phyloP scores from a whole-genome alignment of 2,329 filamentous ascomycete species.

The Phialophora verrucosa region DNA sequence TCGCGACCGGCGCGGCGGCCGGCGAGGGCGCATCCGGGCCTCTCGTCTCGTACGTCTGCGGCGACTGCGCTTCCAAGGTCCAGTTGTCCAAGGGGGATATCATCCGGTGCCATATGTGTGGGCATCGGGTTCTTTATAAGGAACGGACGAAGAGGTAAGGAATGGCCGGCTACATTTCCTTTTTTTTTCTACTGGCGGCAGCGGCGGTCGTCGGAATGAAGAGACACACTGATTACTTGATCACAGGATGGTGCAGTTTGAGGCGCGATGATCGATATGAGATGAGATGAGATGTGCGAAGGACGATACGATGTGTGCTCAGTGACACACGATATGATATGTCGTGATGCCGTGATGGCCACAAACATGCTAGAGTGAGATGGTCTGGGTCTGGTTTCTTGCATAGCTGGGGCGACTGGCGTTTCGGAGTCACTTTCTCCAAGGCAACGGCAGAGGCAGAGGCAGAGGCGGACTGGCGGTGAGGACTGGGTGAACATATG shows the following conservation, averaged over 20 bases:
- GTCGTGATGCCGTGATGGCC: not conserved
- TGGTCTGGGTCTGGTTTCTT: not conserved
- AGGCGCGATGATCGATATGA: slow-evolving; percentile 72
- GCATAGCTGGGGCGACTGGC: not conserved
- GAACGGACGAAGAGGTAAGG: slow-evolving; percentile 91
- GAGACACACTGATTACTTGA: slow-evolving; percentile 15
- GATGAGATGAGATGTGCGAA: not conserved
- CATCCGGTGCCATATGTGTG: slow-evolving; percentile 89
- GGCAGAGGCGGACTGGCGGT: not conserved
- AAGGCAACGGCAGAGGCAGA: not conserved
- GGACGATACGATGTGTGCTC: not conserved
- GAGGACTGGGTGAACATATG: too few relatives aligned
- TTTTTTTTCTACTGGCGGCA: too few relatives aligned
- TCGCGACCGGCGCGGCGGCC: slow-evolving; percentile 49
- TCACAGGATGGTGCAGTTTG: slow-evolving; percentile 93
- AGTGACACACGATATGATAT: not conserved
- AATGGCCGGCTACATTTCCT: too few relatives aligned
- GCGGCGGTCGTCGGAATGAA: not conserved
- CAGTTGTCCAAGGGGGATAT: slow-evolving; percentile 76
- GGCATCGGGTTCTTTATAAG: slow-evolving; percentile 95
- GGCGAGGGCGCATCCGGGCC: slow-evolving; percentile 52
- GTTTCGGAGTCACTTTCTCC: not conserved
- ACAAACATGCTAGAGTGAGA: not conserved
- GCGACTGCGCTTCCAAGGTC: slow-evolving; percentile 81
- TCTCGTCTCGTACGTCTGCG: slow-evolving; percentile 74